phyloP scores from a whole-genome alignment of 805 yeast genomes.

The Sporopachydermia lactativora region DNA sequence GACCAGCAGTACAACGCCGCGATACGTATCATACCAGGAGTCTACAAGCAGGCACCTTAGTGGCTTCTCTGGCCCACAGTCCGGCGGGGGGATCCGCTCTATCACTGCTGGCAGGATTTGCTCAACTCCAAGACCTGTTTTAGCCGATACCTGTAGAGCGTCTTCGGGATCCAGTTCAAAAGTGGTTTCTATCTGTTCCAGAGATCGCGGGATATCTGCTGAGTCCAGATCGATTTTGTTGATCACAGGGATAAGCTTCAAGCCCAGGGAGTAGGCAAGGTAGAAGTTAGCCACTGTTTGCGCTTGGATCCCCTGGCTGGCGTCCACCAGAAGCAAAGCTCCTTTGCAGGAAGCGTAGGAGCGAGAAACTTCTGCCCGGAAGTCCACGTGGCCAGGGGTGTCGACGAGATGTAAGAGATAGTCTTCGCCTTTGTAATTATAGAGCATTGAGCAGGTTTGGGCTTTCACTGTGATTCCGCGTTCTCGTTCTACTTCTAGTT shows the following conservation, averaged over 20 bases:
- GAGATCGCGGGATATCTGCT: conserved; percentile 70
- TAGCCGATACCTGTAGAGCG: conserved; percentile 79
- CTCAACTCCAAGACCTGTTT: conserved; percentile 74
- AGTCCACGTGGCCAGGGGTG: conserved; percentile 97
- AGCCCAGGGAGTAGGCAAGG: conserved; percentile 73
- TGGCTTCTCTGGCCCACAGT: conserved; percentile 38
- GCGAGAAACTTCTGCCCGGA: conserved; percentile 83
- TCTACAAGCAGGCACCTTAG: conserved; percentile 77
- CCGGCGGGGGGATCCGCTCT: conserved; percentile 69
- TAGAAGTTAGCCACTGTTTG: conserved; percentile 97
- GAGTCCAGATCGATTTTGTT: conserved; percentile 84
- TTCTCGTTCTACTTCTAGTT: conserved; percentile 87
- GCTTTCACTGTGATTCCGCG: conserved; percentile 96
- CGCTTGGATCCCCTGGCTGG: conserved; percentile 93
- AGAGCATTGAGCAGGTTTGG: conserved; percentile 91
- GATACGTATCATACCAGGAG: conserved; percentile 91
- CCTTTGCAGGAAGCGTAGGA: conserved; percentile 96
- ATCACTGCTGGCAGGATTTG: conserved; percentile 70
- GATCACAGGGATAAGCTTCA: conserved; percentile 75
- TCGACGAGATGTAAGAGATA: conserved; percentile 84
- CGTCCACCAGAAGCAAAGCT: conserved; percentile 81
- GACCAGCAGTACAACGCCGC: conserved; percentile 80
- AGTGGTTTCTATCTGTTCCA: conserved; percentile 71
- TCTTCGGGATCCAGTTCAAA: conserved; percentile 69
- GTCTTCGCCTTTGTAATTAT: conserved; percentile 50